Evolutionary conservation across 192 early-diverging fungal genomes (phyloP), one percentile per base, ranked within the genome.

Genomic region (Linnemannia exigua): DNA sequence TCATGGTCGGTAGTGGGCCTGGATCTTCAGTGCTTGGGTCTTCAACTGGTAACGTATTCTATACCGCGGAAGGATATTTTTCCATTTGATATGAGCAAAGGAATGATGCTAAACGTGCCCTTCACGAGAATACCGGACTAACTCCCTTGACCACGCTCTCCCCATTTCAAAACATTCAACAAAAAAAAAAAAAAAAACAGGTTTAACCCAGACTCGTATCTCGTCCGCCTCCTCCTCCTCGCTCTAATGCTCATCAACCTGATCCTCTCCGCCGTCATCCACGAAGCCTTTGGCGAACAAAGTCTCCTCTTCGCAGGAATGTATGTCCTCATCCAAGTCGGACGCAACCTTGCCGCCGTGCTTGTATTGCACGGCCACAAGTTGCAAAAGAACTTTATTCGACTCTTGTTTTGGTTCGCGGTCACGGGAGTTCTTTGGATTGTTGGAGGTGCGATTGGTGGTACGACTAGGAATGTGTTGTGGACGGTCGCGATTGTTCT

Each of bases 201-300:
- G 82, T 75, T 84, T 47, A 84, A 84, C 48, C 82, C 82, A n/a
- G 76, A 84, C n/a, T 84, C 82, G 14, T 84, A 84, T 22, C 72
- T 84, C 37, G 82, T 84, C 5, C 82, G 82, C 1, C 36, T 84
- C 0, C 51, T 77, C 5, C 72, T 84, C 14, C 11, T 84, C 17
- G 12, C 67, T 9, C 36, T 84, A 25, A 84, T 84, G 82, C 28
- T 84, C 37, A 54, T 67, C 67, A 84, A 50, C 54, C 51, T 84
- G 52, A 72, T 84, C 63, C 52, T 84, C 71, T 84, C 82, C 1
- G 76, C 82, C 5, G 61, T 78, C 33, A 84, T 84, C 33, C 28
- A 48, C 7, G 68, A 61, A 25, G 38, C 82, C 19, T 84, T 58
- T 44, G 14, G 7, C 4, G 51, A 75, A 8, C 66, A 74, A 20